Conservation (phyloP, 2,329 filamentous ascomycete species). For the Eurotiales sp. region DNA sequence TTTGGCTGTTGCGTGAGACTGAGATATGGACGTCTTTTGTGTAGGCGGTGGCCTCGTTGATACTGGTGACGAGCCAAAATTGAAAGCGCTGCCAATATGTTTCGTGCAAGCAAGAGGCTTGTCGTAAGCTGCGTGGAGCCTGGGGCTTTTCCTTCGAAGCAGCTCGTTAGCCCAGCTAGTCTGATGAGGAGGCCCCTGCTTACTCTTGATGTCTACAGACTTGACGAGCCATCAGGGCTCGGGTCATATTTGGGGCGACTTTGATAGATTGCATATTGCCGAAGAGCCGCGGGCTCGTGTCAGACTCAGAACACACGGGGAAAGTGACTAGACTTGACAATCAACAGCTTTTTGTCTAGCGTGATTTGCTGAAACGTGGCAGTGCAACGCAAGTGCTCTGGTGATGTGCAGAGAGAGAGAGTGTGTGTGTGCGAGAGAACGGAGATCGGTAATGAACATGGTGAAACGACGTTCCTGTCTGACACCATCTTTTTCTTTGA, state of each 20-base stretch:
- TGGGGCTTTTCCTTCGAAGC: background rate
- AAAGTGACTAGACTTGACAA: too few relatives aligned
- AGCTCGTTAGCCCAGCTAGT: background rate
- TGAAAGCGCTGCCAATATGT: background rate
- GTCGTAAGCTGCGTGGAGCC: background rate
- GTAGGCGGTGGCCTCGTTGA: background rate
- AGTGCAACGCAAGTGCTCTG: background rate
- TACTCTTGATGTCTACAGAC: background rate
- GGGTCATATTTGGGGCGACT: background rate
- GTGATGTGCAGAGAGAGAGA: too few relatives aligned
- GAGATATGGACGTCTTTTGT: too few relatives aligned
- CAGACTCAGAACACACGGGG: background rate
- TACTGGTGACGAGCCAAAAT: background rate
- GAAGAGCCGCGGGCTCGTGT: background rate
- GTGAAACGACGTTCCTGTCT: background rate
- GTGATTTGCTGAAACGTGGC: background rate
- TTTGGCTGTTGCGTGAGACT: background rate
- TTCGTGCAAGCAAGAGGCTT: background rate
- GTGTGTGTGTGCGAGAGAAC: too few relatives aligned
- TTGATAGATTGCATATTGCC: constrained; percentile 7
- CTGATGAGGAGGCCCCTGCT: background rate
- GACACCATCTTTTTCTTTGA: background rate
- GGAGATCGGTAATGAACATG: background rate
- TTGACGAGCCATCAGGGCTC: background rate
- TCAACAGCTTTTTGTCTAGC: too few relatives aligned